Conservation (phyloP, 148 eudicot genomes). For the Gaultheria prostrata region DNA sequence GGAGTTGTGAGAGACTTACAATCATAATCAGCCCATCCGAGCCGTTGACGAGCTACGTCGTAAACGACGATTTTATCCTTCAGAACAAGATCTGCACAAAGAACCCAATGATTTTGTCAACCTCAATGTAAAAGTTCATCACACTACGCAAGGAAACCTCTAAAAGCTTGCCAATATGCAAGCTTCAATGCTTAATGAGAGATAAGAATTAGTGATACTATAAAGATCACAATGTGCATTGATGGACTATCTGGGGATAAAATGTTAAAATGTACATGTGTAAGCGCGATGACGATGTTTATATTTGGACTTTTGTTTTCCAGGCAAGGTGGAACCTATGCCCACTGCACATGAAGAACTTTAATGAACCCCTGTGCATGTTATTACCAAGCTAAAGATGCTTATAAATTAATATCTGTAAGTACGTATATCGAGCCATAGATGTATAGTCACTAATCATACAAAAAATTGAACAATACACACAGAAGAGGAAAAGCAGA, state of each 20-base stretch:
- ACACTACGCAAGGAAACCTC: not conserved
- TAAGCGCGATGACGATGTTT: not conserved
- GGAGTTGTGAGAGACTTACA: constrained; percentile 50
- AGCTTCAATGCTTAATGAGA: not conserved
- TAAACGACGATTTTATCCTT: constrained; percentile 83
- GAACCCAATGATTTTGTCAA: constrained; percentile 6
- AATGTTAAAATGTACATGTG: not conserved
- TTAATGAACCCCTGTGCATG: not conserved
- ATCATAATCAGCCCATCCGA: constrained; percentile 91
- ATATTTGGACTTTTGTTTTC: not conserved
- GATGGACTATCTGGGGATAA: not conserved
- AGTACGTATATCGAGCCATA: no score
- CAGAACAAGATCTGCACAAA: constrained; percentile 72
- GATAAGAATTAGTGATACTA: not conserved
- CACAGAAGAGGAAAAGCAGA: not conserved
- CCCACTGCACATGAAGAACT: no score
- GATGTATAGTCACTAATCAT: not conserved
- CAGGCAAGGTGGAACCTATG: not conserved
- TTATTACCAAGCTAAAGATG: not conserved
- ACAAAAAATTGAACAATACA: not conserved
- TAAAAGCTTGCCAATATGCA: not conserved
- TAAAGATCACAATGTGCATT: not conserved
- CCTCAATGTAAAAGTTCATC: not conserved
- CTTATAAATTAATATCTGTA: not conserved
- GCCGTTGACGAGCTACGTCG: constrained; percentile 62